Evolutionary conservation across 225 moss, liverwort and hornwort species (phyloP), one percentile per base, ranked within the genome.

Genomic region (Sphagnum contortum): DNA sequence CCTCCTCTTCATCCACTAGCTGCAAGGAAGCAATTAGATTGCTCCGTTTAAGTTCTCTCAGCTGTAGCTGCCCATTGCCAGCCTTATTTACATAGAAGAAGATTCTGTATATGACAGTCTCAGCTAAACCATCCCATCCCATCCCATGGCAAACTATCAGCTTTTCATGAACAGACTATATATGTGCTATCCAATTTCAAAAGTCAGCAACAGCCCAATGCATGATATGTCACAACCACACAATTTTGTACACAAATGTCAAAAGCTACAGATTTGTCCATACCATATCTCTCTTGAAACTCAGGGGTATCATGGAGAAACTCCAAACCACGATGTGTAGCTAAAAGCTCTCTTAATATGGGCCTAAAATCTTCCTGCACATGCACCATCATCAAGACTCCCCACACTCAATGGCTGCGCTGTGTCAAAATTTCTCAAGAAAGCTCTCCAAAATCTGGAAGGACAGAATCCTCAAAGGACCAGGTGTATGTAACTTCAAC

Each of bases 261-360:
- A 29, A 29, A 29, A 29, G 29, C 29, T 29, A 29, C 29, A 29
- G 29, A 29, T 46, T 13, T 8, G 48, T 70, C 11, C 60, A 8
- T 84, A 94, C 94, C 91, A 76, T 94, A 94, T 91, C 94, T 83
- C 74, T 91, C 94, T 79, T 94, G 94, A 76, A 94, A 94, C 77
- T 94, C 94, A 46, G 94, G 91, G 12, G 94, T 94, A 59, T 94
- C 91, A 55, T 88, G 91, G 10, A 94, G 85, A 69, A 94, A 94
- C 83, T 94, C 94, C 62, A 94, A 72, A 64, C 94, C 94, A 65
- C 86, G 91, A 79, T 94, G 94, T 52, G 85, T 81, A 70, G 79
- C 63, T 50, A 94, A 78, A 59, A 94, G 87, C 77, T 94, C 94
- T 66, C 78, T 82, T 64, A 94, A 75, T 57, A 94, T 77, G 55